A percentile compares a stretch with the other conserved stretches of the same genome.
phyloP scores from a whole-genome alignment of 306 rosid species.

The Oxytropis ochrocephala region DNA sequence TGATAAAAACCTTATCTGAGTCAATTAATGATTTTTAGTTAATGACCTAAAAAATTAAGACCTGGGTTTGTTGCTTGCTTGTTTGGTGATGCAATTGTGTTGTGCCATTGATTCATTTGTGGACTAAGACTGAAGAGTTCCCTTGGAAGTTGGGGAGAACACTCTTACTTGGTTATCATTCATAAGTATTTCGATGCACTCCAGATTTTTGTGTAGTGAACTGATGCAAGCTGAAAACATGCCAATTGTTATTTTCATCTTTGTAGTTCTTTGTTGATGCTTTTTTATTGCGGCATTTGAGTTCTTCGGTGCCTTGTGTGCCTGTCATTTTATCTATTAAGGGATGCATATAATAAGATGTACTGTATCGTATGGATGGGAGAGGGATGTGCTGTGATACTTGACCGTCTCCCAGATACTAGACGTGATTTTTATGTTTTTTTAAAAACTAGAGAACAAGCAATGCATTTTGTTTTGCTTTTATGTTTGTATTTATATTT shows the following conservation, averaged over 20 bases:
- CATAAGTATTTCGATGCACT: neutral
- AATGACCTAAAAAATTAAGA: neutral
- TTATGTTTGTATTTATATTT: neutral
- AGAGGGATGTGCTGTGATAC: neutral
- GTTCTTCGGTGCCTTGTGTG: neutral
- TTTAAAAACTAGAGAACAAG: neutral
- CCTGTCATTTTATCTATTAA: neutral
- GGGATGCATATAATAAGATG: neutral
- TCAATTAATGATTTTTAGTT: neutral
- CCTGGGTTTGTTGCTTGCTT: neutral
- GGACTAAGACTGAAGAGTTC: conserved; percentile 1
- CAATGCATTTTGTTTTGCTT: neutral
- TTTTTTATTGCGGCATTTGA: neutral
- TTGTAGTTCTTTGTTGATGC: neutral
- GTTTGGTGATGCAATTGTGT: conserved; percentile 9
- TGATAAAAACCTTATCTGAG: neutral
- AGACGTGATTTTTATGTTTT: neutral
- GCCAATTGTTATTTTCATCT: neutral
- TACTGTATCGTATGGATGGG: neutral
- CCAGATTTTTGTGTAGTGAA: neutral
- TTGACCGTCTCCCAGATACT: neutral
- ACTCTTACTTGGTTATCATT: neutral
- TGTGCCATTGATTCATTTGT: neutral
- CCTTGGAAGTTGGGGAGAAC: neutral
- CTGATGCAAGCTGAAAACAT: neutral